A percentile compares a stretch with the other conserved stretches of the same genome.
phyloP scores from a whole-genome alignment of 352 stramenopile species.

The Globisporangium viniferum region DNA sequence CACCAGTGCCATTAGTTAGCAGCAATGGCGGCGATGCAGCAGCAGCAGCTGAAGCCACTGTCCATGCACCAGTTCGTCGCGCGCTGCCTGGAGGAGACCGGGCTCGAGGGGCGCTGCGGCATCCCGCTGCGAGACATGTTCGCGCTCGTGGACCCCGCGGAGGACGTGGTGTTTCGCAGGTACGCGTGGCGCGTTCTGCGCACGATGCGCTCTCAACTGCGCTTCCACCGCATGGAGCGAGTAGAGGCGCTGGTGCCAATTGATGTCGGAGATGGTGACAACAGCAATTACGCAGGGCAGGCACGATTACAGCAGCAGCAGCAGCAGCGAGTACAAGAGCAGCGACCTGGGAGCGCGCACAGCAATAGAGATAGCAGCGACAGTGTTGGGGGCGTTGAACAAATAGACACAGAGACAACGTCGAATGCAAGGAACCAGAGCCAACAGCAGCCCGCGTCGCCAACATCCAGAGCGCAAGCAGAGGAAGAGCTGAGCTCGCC shows the following conservation, averaged over 20 bases:
- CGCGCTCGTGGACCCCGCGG: constrained; percentile 45
- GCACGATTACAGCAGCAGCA: constrained; percentile 3
- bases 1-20: neutral
- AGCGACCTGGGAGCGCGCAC: neutral
- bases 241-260: neutral
- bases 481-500: constrained; percentile 5
- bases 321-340: neutral
- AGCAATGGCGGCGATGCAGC: constrained; percentile 10
- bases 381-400: too few relatives aligned
- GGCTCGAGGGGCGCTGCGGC: constrained; percentile 70
- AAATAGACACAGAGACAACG: constrained; percentile 15
- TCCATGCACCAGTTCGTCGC: constrained; percentile 71
- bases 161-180: constrained; percentile 49
- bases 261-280: neutral
- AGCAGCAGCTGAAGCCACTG: constrained; percentile 12
- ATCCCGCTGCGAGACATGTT: constrained; percentile 64
- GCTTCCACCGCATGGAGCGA: constrained; percentile 65
- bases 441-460: neutral
- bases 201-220: constrained; percentile 46
- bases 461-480: neutral
- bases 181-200: constrained; percentile 67
- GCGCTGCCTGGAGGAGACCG: constrained; percentile 77
- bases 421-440: neutral
- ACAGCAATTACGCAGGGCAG: neutral
- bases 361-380: neutral